phyloP scores from a whole-genome alignment of 345 rosid species.

The Linum tenue region DNA sequence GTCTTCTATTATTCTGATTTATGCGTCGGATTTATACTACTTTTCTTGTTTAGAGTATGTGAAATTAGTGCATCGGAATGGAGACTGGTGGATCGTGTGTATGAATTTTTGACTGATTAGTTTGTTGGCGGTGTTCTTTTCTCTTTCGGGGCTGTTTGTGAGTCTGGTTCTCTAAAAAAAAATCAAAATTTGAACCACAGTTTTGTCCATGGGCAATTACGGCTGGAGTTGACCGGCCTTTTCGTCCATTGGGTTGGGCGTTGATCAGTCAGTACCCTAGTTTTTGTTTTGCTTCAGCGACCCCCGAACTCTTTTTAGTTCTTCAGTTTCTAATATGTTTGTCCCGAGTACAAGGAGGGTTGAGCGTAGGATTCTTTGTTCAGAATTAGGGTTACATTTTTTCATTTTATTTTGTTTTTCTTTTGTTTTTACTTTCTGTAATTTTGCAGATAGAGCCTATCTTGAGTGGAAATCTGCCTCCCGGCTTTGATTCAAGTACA shows the following conservation, averaged over 20 bases:
- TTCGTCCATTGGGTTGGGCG: too few relatives aligned
- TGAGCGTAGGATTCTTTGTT: slow-evolving; percentile 5
- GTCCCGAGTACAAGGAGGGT: neutral
- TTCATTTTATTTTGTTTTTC: slow-evolving; percentile 1
- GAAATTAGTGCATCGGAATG: neutral
- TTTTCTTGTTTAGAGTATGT: neutral
- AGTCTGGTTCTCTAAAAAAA: neutral
- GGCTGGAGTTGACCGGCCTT: too few relatives aligned
- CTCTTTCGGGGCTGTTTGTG: neutral
- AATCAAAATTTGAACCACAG: neutral
- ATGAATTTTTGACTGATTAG: neutral
- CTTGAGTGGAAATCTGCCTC: slow-evolving; percentile 31
- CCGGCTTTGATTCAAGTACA: slow-evolving; percentile 24
- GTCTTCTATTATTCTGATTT: neutral
- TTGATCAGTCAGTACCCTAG: neutral
- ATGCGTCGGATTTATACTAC: neutral
- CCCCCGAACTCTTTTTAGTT: neutral
- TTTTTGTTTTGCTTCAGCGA: neutral
- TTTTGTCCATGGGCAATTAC: neutral
- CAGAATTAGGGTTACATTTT: neutral
- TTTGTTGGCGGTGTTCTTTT: neutral
- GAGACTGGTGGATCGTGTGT: neutral
- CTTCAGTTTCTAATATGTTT: neutral
- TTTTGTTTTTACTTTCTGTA: neutral
- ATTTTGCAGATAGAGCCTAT: slow-evolving; percentile 29